A percentile compares a stretch with the other conserved stretches of the same genome.
phyloP scores from a whole-genome alignment of 352 stramenopile genomes.

The Lagenidium sp. region DNA sequence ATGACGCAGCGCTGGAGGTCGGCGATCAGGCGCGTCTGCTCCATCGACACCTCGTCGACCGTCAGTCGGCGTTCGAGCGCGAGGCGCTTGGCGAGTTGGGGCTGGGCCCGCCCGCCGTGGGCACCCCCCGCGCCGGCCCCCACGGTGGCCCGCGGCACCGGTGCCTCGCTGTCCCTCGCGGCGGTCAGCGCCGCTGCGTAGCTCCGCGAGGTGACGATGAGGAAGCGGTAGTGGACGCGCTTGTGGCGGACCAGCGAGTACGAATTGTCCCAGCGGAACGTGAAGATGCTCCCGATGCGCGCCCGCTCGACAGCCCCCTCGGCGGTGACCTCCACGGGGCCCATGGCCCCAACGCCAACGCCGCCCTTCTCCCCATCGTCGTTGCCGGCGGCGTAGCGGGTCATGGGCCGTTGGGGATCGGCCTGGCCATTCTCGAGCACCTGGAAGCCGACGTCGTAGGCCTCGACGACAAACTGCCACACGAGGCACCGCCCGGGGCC shows the following conservation, averaged over 20 bases:
- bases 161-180: conserved; percentile 28
- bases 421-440: background rate
- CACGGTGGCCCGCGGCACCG: conserved; percentile 3
- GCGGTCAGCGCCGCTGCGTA: conserved; percentile 40
- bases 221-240: conserved; percentile 41
- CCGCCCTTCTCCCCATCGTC: background rate
- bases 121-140: no score
- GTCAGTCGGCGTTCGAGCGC: conserved; percentile 18
- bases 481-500: no score
- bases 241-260: conserved; percentile 73
- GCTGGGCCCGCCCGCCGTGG: conserved; percentile 10
- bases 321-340: conserved; percentile 4
- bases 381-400: background rate
- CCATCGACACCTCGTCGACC: conserved; percentile 12
- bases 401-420: background rate
- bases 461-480: background rate
- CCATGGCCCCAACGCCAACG: background rate
- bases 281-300: conserved; percentile 27
- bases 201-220: conserved; percentile 26
- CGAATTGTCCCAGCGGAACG: conserved; percentile 65
- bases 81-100: conserved; percentile 30
- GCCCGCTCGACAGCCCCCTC: conserved; percentile 26
- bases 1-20: conserved; percentile 32
- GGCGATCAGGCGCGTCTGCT: conserved; percentile 21
- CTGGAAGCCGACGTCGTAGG: background rate